Percentiles rank a stretch among this genome's conserved stretches.
These are phyloP conservation scores for Fraxinus sp. DNA, from an alignment of 305 asterid species.

Conservation along the genomic window DNA sequence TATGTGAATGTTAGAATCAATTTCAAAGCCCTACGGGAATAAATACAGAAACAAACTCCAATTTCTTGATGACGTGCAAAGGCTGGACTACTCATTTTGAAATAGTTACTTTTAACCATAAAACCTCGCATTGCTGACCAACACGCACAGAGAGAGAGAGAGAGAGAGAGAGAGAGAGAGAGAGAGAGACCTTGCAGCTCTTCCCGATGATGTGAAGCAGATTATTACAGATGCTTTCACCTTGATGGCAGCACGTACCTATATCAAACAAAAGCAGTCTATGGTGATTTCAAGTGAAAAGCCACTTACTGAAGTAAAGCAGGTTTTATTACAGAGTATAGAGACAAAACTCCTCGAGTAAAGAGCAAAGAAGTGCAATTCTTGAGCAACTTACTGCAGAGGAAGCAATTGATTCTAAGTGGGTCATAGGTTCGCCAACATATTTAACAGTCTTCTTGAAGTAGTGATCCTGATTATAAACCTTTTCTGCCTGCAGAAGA, in stretches of 20 bases:
- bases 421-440: constrained; percentile 78
- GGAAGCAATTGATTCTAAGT: constrained; percentile 86
- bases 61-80: constrained; percentile 1
- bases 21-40: background rate
- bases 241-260: constrained; percentile 92
- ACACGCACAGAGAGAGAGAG: too few relatives aligned
- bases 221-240: constrained; percentile 80
- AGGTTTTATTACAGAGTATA: background rate
- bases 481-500: constrained; percentile 76
- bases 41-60: background rate
- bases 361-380: constrained; percentile 4
- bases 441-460: constrained; percentile 71
- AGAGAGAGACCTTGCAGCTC: constrained; percentile 61
- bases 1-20: background rate
- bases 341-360: background rate
- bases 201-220: constrained; percentile 83
- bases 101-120: background rate
- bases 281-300: background rate
- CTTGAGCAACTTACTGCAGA: constrained; percentile 56
- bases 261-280: constrained; percentile 24
- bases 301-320: constrained; percentile 1
- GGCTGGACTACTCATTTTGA: background rate
- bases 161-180: too few relatives aligned
- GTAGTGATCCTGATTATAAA: constrained; percentile 72
- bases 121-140: background rate